phyloP scores from a whole-genome alignment of 2,329 filamentous ascomycete genomes.

The Penicillium sp. region DNA sequence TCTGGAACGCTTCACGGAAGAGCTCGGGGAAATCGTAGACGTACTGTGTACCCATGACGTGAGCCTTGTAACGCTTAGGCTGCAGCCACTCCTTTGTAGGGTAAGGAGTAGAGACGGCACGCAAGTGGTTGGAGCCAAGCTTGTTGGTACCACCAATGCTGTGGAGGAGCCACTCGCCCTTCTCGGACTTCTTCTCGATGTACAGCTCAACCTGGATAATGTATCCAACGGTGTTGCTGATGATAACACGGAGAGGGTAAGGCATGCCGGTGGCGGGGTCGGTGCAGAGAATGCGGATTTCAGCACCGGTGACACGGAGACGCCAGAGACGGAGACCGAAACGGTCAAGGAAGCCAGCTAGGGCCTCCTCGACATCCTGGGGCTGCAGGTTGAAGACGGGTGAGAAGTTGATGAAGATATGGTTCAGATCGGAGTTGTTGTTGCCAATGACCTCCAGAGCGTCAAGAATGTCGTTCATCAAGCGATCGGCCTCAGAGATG shows the following conservation, averaged over 20 bases:
- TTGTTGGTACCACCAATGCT: conserved; percentile 94
- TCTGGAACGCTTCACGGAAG: conserved; percentile 97
- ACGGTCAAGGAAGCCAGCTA: conserved; percentile 93
- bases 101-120: conserved; percentile 89
- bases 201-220: conserved; percentile 98
- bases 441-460: conserved; percentile 98
- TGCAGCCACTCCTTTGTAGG: conserved; percentile 98
- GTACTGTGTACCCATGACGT: conserved; percentile 98
- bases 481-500: conserved; percentile 92
- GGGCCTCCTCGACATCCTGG: conserved; percentile 85
- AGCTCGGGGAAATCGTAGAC: conserved; percentile 99
- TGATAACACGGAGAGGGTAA: conserved; percentile 91
- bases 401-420: conserved; percentile 99
- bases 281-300: conserved; percentile 98
- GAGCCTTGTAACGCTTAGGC: conserved; percentile 98
- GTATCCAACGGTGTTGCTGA: conserved; percentile 98
- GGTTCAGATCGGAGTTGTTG: conserved; percentile 98
- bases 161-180: conserved; percentile 98
- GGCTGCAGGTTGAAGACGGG: conserved; percentile 93
- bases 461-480: conserved; percentile 97
- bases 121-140: conserved; percentile 92
- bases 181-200: conserved; percentile 96
- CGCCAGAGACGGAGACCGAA: conserved; percentile 96
- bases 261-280: conserved; percentile 82
- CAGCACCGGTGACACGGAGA: conserved; percentile 92